Base-by-base conservation (phyloP, 2,329 filamentous ascomycete genomes). In the Zasmidium angulare region DNA sequence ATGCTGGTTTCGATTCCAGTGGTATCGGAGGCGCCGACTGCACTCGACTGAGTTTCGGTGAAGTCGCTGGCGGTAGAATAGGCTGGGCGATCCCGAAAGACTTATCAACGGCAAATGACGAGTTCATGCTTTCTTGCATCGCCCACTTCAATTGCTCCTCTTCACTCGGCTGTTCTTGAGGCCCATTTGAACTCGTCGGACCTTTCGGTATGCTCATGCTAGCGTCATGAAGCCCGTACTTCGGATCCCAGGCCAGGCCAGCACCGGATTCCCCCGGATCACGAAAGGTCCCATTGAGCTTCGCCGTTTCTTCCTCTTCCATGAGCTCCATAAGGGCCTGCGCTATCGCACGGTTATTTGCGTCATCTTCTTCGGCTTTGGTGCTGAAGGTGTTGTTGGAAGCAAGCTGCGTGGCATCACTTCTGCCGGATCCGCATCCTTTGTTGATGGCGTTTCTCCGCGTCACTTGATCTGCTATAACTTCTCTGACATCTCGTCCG, bases 241-340 rank as follows among this genome's bases (percentile, higher is more conserved):
- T 71, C 29, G 69, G 70, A 49, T 67, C 71, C 75, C 74, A 77
- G 0, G 64, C 68, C 9, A 76, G 65, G 4, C 74, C 73, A 19
- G 81, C 82, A 7, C 78, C 78, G 17, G 85, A 84, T 56, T 79
- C 84, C 0, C 78, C 76, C n/a, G 78, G 77, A 11, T 83, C 78
- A 68, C 86, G 81, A 58, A 78, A 80, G 55, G 77, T 74, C n/a
- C 85, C 84, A 63, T 86, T 63, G 65, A 78, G 65, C 62, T 76
- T 77, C 50, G 71, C 67, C 65, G 79, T 75, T 64, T 86, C 83
- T 62, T 96, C 92, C 71, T 96, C 87, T 70, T 96, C 89, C 23
- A 95, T 88, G 19, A 96, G 79, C 69, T 97, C 93, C 78, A 90
- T 92, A 29, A 96, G 79, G 0, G 92, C 92, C 69, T 93, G 86